Base-by-base conservation (phyloP, 2,329 filamentous ascomycete genomes). In the Ceratocystis lukuohia region DNA sequence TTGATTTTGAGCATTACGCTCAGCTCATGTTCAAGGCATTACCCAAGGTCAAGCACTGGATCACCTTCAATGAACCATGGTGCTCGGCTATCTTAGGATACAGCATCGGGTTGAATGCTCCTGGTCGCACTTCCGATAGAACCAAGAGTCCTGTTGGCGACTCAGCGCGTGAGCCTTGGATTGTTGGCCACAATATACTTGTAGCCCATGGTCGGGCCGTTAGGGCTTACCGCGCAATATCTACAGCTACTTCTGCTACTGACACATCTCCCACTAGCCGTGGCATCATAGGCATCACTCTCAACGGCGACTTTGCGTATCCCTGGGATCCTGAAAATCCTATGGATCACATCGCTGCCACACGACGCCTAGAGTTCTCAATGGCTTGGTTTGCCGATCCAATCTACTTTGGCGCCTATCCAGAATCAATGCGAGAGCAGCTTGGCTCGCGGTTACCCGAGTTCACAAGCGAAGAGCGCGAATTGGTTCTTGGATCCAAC, bases 41-140 rank as follows among this genome's bases (percentile, higher is more conserved):
- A 62, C 82, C 85, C 65, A 87, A 86, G 75, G 89, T 91, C 72
- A 90, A 91, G 79, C 82, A 89, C 76, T 96, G 91, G 91, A 89
- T 92, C 75, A 94, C 89, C 30, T 91, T 93, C 78, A 94, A 94
- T 74, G 90, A 96, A 78, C 91, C 91, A 2, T 94, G 88, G 85
- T 95, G 89, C 77, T 89, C 85, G 69, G 84, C 87, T 64, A 86
- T 94, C 69, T 81, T 94, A 53, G 90, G 90, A 45, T 94, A 93
- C 76, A 88, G 82, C 73, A 84, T 82, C 53, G 91, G 91, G 33
- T 78, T 84, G 69, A 91, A 92, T 73, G 91, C 91, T 10, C 91
- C 91, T 0, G 91, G 91, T n/a, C 86, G 84, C 72, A 89, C 86
- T 5, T 91, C 88, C 71, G 86, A 94, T 76, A 84, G 89, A 69